Percentiles rank a stretch among this genome's conserved stretches.
These are phyloP conservation scores for Globisporangium viniferum DNA, from an alignment of 352 stramenopile genomes.

Conservation along the genomic window DNA sequence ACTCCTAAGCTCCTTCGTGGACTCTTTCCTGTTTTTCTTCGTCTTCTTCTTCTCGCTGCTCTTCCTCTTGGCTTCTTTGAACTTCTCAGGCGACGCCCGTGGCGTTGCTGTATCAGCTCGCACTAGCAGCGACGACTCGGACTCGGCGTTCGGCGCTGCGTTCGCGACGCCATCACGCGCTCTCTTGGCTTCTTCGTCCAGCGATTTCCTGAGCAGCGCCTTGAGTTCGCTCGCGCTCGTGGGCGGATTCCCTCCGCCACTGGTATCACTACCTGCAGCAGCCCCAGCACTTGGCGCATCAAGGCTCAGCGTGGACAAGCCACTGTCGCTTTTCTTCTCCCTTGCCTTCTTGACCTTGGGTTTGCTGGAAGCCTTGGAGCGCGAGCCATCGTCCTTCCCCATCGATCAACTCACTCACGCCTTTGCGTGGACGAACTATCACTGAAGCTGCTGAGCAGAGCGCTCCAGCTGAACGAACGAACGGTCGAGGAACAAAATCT, in stretches of 20 bases:
- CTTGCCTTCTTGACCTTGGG: slow-evolving; percentile 1
- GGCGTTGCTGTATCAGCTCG: slow-evolving; percentile 15
- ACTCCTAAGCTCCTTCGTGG: neutral
- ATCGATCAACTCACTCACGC: slow-evolving; percentile 5
- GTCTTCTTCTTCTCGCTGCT: neutral
- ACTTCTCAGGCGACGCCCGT: slow-evolving; percentile 12
- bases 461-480: neutral
- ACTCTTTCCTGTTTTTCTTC: neutral
- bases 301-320: neutral
- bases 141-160: slow-evolving; percentile 20
- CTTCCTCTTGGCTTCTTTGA: slow-evolving; percentile 5
- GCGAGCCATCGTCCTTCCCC: neutral
- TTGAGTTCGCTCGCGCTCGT: slow-evolving; percentile 19
- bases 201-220: slow-evolving; percentile 14
- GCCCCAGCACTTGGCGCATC: neutral
- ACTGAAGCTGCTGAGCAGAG: neutral
- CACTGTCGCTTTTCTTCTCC: neutral
- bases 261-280: neutral
- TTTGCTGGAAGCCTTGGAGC: neutral
- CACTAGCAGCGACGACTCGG: slow-evolving; percentile 38
- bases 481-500: neutral
- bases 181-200: neutral
- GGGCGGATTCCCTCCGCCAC: neutral
- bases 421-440: neutral
- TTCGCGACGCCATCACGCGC: slow-evolving; percentile 19